A percentile compares a stretch with the other conserved stretches of the same genome.
Conservation (phyloP, 139 green algal species). For the Haematococcus lacustris region DNA sequence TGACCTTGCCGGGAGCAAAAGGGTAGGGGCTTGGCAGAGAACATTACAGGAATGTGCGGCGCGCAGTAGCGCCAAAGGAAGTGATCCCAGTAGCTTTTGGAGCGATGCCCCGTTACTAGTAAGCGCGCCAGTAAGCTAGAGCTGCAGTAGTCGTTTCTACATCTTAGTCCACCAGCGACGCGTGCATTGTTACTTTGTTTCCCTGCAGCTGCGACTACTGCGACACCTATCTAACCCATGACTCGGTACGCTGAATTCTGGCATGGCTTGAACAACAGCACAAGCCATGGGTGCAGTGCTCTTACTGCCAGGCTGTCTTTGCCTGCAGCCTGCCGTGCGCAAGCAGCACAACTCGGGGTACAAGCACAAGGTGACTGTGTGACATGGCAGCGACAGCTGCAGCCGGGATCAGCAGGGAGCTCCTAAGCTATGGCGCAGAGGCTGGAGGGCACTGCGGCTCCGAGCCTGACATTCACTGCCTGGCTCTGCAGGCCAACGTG, state of each 20-base stretch:
- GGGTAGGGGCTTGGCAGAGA: too few relatives aligned
- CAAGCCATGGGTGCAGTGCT: neutral
- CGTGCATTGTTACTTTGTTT: too few relatives aligned
- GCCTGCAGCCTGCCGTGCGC: conserved; percentile 74
- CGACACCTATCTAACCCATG: conserved; percentile 88
- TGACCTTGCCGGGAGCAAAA: too few relatives aligned
- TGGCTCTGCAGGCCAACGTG: conserved; percentile 73
- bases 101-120: too few relatives aligned
- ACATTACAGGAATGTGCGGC: too few relatives aligned
- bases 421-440: too few relatives aligned
- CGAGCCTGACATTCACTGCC: neutral
- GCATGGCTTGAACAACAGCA: neutral
- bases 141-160: too few relatives aligned
- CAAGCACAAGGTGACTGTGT: conserved; percentile 82
- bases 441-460: too few relatives aligned
- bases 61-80: too few relatives aligned
- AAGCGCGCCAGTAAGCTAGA: too few relatives aligned
- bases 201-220: conserved; percentile 66
- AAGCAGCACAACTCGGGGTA: conserved; percentile 94
- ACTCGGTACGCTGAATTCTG: conserved; percentile 53
- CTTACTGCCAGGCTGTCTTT: neutral
- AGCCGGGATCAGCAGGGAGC: neutral
- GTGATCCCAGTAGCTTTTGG: too few relatives aligned
- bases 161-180: too few relatives aligned
- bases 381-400: neutral